A percentile compares a stretch with the other conserved stretches of the same genome.
phyloP scores from a whole-genome alignment of 176 grass and related monocot genomes.

The Alloteropsis semialata region DNA sequence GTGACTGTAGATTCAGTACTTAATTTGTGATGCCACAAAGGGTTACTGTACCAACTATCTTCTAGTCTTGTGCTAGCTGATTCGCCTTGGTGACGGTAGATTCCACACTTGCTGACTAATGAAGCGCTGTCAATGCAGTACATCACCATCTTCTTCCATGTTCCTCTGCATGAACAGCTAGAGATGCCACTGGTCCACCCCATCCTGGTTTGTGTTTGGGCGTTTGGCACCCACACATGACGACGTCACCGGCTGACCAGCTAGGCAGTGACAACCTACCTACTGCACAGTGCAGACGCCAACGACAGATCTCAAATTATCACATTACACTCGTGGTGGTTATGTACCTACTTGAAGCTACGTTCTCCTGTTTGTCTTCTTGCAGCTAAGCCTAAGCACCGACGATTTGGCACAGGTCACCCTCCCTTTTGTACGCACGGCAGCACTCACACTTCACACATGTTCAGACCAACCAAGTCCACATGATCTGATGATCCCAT shows the following conservation, averaged over 20 bases:
- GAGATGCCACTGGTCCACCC: background rate
- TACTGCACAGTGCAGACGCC: background rate
- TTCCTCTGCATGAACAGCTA: too few species aligned
- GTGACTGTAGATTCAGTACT: too few species aligned
- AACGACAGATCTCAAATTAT: background rate
- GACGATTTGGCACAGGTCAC: background rate
- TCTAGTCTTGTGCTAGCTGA: background rate
- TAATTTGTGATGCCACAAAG: background rate
- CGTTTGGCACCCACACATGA: background rate
- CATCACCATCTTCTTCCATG: too few species aligned
- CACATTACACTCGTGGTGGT: background rate
- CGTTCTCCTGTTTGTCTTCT: background rate
- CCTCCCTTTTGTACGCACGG: background rate
- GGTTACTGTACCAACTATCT: background rate
- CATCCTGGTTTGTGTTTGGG: background rate
- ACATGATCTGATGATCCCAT: background rate
- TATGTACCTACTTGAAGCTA: background rate
- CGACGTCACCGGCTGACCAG: conserved; percentile 1
- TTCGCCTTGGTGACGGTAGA: background rate
- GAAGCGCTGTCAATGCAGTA: background rate
- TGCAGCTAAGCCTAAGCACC: background rate
- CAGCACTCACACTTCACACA: background rate
- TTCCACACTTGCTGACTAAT: background rate
- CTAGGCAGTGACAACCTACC: background rate
- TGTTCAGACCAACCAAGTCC: background rate